Base-by-base conservation (phyloP, 768 basidiomycete species). In the Antrodiella citrinella region DNA sequence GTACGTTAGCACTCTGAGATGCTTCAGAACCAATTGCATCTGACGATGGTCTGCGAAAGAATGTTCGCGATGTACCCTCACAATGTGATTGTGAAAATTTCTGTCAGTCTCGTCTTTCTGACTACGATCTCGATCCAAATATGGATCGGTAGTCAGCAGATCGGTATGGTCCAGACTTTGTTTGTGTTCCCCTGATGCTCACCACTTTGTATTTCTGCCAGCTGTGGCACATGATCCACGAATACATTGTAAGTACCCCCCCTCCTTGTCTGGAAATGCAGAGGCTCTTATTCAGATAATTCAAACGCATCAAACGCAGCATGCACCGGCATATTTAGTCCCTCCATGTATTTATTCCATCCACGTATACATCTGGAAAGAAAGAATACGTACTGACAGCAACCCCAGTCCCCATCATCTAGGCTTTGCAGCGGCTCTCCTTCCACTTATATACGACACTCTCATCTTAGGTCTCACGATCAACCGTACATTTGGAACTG, bases 101-200 rank as follows among this genome's bases (percentile, higher is more conserved):
- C 82, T 7, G 68, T 78, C 30, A 4, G 71, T 4, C 47, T 70
- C 26, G 73, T 76, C 61, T 65, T 74, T 15, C 61, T 56, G 2
- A 58, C 76, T 52, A 80, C 77, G 51, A 67, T 68, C 1, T 82
- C 73, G 74, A 62, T 84, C 15, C 65, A 84, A n/a, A 68, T 69
- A 24, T 54, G 62, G 11, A 79, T 71, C 0, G 53, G 70, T 66
- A 66, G 82, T 83, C 53, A 11, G 77, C 10, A 38, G 10, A 38
- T 38, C 10, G 18, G 18, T 10, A 38, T 18, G 10, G 10, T 10
- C 35, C 35, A 10, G 10, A 38, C 35, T 18, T 10, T 38, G 35
- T 10, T 10, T 10, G 18, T 38, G n/a, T 18, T 38, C 10, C 18
- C 35, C 18, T 38, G 10, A 38, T 38, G 18, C 35, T 38, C 10